These are phyloP conservation scores for Lolium rigidum DNA, from an alignment of 176 grass and related monocot genomes.

Conservation along the genomic window DNA sequence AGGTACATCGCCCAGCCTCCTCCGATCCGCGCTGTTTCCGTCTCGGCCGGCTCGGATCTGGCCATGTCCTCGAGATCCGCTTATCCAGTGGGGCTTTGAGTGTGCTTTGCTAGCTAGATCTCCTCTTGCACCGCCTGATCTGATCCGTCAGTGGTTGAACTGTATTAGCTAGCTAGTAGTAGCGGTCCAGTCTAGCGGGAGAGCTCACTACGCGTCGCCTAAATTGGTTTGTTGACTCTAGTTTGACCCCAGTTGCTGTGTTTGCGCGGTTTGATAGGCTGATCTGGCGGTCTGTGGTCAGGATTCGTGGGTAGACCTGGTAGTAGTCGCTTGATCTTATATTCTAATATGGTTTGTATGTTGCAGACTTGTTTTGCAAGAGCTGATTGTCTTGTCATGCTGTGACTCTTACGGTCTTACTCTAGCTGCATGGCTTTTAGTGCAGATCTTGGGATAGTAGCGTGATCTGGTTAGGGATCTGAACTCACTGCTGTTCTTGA, in stretches of 20 bases:
- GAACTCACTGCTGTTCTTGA: not conserved
- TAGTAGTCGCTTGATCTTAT: not conserved
- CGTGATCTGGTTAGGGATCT: slow-evolving; percentile 9
- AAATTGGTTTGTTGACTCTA: not conserved
- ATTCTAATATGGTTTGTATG: slow-evolving; percentile 6
- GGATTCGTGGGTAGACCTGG: slow-evolving; percentile 15
- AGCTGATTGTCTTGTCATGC: not conserved
- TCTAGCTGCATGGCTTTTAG: not conserved
- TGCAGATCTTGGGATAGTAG: not conserved
- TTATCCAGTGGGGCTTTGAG: slow-evolving; percentile 26
- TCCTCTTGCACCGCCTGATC: not conserved
- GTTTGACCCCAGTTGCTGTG: not conserved
- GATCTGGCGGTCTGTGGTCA: not conserved
- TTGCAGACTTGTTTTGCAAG: not conserved
- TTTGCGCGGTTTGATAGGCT: slow-evolving; percentile 1
- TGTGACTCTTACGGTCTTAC: not conserved
- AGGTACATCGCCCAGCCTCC: slow-evolving; percentile 52
- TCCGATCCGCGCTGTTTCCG: slow-evolving; percentile 5
- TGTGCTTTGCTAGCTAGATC: slow-evolving; percentile 32
- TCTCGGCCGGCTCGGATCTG: slow-evolving; percentile 28
- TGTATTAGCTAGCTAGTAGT: not conserved
- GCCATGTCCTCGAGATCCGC: slow-evolving; percentile 10
- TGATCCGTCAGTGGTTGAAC: not conserved
- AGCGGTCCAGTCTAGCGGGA: not conserved
- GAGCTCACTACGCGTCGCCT: slow-evolving; percentile 41